Base-by-base conservation (phyloP, 495 filamentous ascomycete species). In the Neurospora sp. region DNA sequence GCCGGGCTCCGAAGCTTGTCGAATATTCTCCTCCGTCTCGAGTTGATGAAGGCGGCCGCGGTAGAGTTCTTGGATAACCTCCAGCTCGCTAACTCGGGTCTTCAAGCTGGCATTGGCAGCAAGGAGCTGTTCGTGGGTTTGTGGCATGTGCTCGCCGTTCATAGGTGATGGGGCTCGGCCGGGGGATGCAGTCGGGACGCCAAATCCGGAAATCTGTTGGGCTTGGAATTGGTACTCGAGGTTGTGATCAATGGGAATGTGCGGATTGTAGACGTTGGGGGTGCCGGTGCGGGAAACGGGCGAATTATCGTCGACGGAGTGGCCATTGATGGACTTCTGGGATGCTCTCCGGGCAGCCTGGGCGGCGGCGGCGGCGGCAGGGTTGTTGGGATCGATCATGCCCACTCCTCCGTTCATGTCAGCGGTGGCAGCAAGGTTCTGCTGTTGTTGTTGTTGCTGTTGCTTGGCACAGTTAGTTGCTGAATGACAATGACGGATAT, bases 31-130 rank as follows among this genome's bases (percentile, higher is more conserved):
- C 74, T 91, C 91, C 73, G 91, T 87, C 74, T 99, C 95, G 2
- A 97, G 87, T 78, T 98, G 93, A 20, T 87, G 87, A 48, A 98
- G 91, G 35, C 94, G 90, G n/a, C 92, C 92, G 39, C 92, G 87
- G 84, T 96, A 98, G 37, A 99, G 86, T 75, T 94, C 93, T 76
- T 98, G 97, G 80, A 99, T 96, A 69, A 99, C 88, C 79, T 99
- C 96, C 27, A 99, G 86, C 80, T 99, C 96, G 76, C 88, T 92
- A 68, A 98, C 94, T 37, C 94, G 90, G 7, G 94, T 98, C 84
- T 94, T 96, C 42, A 98, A 83, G 53, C 88, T 89, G 18, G 91
- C 91, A 79, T 97, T 97, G 68, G 89, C 85, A 14, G 91, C 89
- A 65, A 93, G 83, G 12, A 96, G 84, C 69, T 90, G 88, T 76